Conservation (phyloP, 1,284 basidiomycete genomes). For the Ganoderma boninense region DNA sequence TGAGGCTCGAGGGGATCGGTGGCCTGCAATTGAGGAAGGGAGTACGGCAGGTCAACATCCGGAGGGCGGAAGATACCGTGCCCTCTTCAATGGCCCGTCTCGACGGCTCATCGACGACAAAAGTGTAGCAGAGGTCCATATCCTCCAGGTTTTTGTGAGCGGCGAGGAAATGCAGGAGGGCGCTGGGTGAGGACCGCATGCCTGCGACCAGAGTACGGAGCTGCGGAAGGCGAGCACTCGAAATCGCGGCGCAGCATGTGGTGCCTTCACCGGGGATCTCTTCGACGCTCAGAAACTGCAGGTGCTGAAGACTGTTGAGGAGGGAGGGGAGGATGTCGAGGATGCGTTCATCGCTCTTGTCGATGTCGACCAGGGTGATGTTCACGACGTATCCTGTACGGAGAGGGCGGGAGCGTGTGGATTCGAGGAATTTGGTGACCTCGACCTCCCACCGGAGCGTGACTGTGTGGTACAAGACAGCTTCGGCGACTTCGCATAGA, state of each 20-base stretch:
- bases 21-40: not conserved
- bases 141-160: not conserved
- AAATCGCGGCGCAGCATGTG: not conserved
- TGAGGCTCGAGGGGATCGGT: not conserved
- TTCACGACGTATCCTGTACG: not conserved
- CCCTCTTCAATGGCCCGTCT: too few relatives aligned
- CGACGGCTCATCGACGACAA: not conserved
- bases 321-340: not conserved
- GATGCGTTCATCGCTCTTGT: not conserved
- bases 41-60: not conserved
- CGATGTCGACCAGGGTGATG: not conserved
- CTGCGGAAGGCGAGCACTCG: not conserved
- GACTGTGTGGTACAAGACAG: not conserved
- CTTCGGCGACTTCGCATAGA: not conserved
- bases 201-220: constrained; percentile 8
- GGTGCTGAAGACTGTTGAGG: not conserved
- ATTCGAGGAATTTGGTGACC: not conserved
- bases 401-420: not conserved
- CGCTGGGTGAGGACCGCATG: not conserved
- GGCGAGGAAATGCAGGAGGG: not conserved
- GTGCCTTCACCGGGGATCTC: not conserved
- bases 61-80: not conserved
- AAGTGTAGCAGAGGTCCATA: not conserved
- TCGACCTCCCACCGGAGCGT: not conserved
- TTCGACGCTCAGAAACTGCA: not conserved